Conservation (phyloP, 2,329 filamentous ascomycete species). For the Triangularia setosa region DNA sequence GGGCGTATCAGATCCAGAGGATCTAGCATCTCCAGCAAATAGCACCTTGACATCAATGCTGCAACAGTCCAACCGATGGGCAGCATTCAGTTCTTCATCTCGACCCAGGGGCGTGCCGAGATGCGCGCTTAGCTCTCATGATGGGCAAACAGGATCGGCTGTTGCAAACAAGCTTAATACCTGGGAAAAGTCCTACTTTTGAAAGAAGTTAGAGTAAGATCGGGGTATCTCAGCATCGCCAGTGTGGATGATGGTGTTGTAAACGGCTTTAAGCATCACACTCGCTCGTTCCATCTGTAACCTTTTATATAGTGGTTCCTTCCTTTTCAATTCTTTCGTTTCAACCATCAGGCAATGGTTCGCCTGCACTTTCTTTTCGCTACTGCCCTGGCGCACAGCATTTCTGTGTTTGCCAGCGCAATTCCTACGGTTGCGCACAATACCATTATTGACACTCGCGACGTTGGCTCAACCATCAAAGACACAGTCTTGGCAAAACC, state of each 20-base stretch:
- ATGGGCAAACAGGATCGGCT: neutral
- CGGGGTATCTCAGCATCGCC: neutral
- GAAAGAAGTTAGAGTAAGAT: neutral
- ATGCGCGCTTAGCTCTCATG: neutral
- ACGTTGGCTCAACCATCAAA: neutral
- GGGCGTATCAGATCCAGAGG: neutral
- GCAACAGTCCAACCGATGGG: neutral
- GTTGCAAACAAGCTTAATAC: slow-evolving; percentile 6
- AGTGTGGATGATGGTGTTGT: neutral
- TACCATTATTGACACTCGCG: neutral
- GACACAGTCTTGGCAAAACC: neutral
- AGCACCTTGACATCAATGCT: neutral
- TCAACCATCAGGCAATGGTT: slow-evolving; percentile 1
- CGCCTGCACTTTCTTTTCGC: neutral
- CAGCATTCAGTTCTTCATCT: neutral
- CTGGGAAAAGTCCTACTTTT: neutral
- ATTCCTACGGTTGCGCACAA: neutral
- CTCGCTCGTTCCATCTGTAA: neutral
- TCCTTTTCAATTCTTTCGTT: neutral
- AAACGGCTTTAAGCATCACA: neutral
- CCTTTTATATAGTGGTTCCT: neutral
- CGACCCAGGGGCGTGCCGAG: neutral
- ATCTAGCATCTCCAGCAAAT: neutral
- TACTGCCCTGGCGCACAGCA: neutral
- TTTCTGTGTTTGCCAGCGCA: neutral